Evolutionary conservation across 352 stramenopile species (phyloP).

Genomic region (Thalassiosira mediterranea): DNA sequence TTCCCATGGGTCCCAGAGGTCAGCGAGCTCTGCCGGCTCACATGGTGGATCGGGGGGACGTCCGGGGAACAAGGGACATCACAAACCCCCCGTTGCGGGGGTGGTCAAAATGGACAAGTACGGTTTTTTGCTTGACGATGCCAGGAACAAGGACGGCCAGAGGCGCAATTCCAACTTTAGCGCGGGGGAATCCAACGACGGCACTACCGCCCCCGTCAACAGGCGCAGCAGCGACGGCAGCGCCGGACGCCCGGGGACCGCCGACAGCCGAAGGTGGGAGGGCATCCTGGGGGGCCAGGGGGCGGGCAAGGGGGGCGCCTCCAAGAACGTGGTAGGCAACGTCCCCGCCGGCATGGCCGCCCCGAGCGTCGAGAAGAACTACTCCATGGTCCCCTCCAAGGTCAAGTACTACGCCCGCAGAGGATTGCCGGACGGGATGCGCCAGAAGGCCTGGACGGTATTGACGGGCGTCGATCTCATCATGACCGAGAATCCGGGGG

Average conservation of each 20-base stretch:
- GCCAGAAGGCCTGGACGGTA: conserved; percentile 29
- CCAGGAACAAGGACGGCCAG: not conserved
- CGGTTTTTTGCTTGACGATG: conserved; percentile 23
- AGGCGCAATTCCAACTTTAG: not conserved
- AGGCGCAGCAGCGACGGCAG: too few relatives aligned
- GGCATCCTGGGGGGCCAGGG: not conserved
- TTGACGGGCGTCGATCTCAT: conserved; percentile 43
- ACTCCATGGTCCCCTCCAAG: conserved; percentile 21
- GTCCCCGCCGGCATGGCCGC: not conserved
- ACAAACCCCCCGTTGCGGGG: too few relatives aligned
- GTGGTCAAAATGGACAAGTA: conserved; percentile 22
- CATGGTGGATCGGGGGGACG: too few relatives aligned
- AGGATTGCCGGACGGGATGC: conserved; percentile 36
- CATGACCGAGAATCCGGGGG: conserved; percentile 16
- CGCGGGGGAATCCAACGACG: not conserved
- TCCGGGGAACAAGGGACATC: too few relatives aligned
- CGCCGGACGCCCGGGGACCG: too few relatives aligned
- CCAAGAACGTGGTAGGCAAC: conserved; percentile 25
- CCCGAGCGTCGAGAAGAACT: not conserved
- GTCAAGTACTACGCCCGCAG: conserved; percentile 41
- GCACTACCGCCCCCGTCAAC: not conserved
- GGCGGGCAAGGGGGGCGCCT: too few relatives aligned
- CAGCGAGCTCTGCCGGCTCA: too few relatives aligned
- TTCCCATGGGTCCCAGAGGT: not conserved
- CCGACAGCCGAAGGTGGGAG: not conserved